Conservation (phyloP, 2,329 filamentous ascomycete genomes). For the Emmonsiellopsis sp. region DNA sequence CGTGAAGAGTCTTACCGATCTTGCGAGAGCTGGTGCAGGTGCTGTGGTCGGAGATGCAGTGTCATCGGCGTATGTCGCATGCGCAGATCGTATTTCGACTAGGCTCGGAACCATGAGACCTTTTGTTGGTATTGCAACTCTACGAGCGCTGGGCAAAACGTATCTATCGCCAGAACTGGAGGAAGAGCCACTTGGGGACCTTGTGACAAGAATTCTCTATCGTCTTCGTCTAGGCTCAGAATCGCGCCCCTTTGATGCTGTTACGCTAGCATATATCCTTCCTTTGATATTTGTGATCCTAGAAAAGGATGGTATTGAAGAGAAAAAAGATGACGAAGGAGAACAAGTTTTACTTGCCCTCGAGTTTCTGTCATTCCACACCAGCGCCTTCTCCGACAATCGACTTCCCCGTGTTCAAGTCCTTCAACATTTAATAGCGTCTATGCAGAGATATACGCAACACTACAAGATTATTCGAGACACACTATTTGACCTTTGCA, state of each 20-base stretch:
- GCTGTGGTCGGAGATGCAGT: constrained; percentile 73
- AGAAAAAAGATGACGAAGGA: constrained; percentile 58
- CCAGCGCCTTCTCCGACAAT: constrained; percentile 63
- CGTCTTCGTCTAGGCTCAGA: constrained; percentile 83
- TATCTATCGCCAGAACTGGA: constrained; percentile 63
- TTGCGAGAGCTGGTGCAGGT: constrained; percentile 66
- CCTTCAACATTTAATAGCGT: constrained; percentile 60
- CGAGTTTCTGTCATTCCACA: constrained; percentile 84
- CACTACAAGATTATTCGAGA: constrained; percentile 96
- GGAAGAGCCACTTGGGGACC: constrained; percentile 69
- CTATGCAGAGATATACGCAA: constrained; percentile 82
- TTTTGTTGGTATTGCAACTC: constrained; percentile 79
- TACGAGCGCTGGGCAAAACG: constrained; percentile 67
- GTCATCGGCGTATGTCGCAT: constrained; percentile 68
- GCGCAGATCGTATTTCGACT: constrained; percentile 63
- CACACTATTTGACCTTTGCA: constrained; percentile 76
- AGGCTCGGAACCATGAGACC: constrained; percentile 68
- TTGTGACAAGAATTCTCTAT: constrained; percentile 84
- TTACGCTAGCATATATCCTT: constrained; percentile 79
- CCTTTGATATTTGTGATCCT: constrained; percentile 74
- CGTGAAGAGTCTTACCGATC: constrained; percentile 61
- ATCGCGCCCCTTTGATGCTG: constrained; percentile 83
- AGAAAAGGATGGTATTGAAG: constrained; percentile 64
- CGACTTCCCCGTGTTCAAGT: constrained; percentile 69
- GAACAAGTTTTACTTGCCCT: constrained; percentile 85